Conservation (phyloP, 805 yeast genomes). For the Cyberlindnera samutprakarnensis region DNA sequence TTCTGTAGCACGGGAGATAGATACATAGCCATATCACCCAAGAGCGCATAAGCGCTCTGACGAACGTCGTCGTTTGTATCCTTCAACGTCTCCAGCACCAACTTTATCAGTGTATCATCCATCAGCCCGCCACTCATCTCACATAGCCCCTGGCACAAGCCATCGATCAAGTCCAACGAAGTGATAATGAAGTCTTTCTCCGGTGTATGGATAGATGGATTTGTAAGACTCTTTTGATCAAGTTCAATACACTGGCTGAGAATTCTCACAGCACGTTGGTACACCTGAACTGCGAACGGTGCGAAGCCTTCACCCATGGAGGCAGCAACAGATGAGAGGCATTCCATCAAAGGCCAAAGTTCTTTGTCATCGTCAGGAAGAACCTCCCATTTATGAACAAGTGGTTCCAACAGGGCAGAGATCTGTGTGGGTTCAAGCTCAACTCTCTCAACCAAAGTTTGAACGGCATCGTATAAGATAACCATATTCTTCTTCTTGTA, state of each 20-base stretch:
- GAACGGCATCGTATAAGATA: conserved; percentile 83
- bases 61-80: conserved; percentile 84
- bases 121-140: conserved; percentile 51
- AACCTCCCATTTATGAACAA: conserved; percentile 73
- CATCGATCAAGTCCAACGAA: conserved; percentile 84
- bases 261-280: conserved; percentile 67
- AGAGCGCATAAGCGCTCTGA: conserved; percentile 81
- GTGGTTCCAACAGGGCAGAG: conserved; percentile 66
- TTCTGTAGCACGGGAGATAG: conserved; percentile 29
- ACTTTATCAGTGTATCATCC: conserved; percentile 43
- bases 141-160: conserved; percentile 84
- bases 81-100: conserved; percentile 62
- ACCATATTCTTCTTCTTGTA: conserved; percentile 81
- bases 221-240: conserved; percentile 53
- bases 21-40: conserved; percentile 82
- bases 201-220: conserved; percentile 66
- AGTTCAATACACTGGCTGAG: conserved; percentile 59
- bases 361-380: conserved; percentile 74
- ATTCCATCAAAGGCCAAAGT: conserved; percentile 87
- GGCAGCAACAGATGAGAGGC: conserved; percentile 88
- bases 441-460: conserved; percentile 76
- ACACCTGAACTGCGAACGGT: conserved; percentile 84
- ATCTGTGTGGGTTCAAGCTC: conserved; percentile 51
- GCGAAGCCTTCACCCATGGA: conserved; percentile 77
- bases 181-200: conserved; percentile 90